phyloP scores from a whole-genome alignment of 202 grass and related monocot genomes.

The Brachypodium distachyon region DNA sequence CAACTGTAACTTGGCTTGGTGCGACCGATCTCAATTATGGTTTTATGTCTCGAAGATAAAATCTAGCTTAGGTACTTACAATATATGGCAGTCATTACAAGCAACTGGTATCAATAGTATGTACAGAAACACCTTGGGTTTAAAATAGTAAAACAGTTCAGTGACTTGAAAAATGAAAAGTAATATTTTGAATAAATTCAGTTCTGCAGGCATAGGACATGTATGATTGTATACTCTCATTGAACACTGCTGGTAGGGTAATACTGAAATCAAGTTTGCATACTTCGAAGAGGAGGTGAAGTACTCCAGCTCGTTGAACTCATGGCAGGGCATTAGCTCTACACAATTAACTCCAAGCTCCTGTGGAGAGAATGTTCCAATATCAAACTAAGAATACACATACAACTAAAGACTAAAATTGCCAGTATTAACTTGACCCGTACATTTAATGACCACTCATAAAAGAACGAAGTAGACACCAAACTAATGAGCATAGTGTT shows the following conservation, averaged over 20 bases:
- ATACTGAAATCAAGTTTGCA: constrained; percentile 6
- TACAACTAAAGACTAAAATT: background rate
- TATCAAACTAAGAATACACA: constrained; percentile 23
- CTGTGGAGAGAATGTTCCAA: constrained; percentile 31
- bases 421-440: background rate
- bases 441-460: background rate
- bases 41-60: background rate
- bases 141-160: background rate
- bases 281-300: constrained; percentile 62
- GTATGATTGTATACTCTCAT: background rate
- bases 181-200: background rate
- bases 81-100: background rate
- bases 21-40: background rate
- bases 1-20: background rate
- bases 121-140: background rate
- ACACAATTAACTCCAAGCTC: constrained; percentile 90
- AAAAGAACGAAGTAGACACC: background rate
- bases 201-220: background rate
- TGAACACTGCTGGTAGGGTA: background rate
- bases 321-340: constrained; percentile 94
- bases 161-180: background rate
- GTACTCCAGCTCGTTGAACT: constrained; percentile 95
- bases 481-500: background rate
- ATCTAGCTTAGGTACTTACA: background rate
- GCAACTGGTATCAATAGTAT: background rate